phyloP scores from a whole-genome alignment of 805 yeast genomes.

The Monosporozyma yasuniensis region DNA sequence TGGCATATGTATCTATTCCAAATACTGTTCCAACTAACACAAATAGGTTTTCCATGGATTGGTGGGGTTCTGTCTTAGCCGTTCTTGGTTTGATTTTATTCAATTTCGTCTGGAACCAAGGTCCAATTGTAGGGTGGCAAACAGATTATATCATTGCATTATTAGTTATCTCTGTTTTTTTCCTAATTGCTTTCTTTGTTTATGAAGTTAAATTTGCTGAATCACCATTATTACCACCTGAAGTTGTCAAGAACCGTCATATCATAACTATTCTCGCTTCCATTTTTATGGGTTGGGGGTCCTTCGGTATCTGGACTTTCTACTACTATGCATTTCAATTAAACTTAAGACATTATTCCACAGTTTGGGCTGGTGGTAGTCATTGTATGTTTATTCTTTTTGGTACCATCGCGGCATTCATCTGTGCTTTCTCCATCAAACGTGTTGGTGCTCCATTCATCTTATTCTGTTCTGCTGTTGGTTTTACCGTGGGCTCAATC shows the following conservation, averaged over 20 bases:
- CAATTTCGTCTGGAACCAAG: conserved; percentile 69
- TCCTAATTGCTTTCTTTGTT: conserved; percentile 39
- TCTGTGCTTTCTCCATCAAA: conserved; percentile 41
- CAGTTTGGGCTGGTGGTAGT: conserved; percentile 40
- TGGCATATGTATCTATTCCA: conserved; percentile 24
- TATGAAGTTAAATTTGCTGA: conserved; percentile 39
- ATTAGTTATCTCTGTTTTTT: conserved; percentile 40
- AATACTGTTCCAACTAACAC: conserved; percentile 21
- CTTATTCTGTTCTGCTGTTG: conserved; percentile 43
- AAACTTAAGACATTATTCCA: conserved; percentile 40
- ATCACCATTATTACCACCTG: conserved; percentile 48
- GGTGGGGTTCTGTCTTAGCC: conserved; percentile 47
- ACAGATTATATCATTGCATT: conserved; percentile 48
- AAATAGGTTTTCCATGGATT: conserved; percentile 34
- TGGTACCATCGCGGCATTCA: conserved; percentile 50
- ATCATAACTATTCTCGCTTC: conserved; percentile 43
- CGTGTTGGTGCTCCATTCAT: conserved; percentile 42
- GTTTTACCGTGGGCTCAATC: conserved; percentile 46
- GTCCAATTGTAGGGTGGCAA: conserved; percentile 66
- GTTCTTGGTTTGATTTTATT: conserved; percentile 52
- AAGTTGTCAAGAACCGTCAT: conserved; percentile 36
- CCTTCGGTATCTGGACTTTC: conserved; percentile 68
- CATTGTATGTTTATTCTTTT: conserved; percentile 39
- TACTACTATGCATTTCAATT: conserved; percentile 47
- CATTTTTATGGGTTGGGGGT: conserved; percentile 63